A percentile compares a stretch with the other conserved stretches of the same genome.
These are phyloP conservation scores for Talaromyces ruber DNA, from an alignment of 495 filamentous ascomycete genomes.

Conservation along the genomic window DNA sequence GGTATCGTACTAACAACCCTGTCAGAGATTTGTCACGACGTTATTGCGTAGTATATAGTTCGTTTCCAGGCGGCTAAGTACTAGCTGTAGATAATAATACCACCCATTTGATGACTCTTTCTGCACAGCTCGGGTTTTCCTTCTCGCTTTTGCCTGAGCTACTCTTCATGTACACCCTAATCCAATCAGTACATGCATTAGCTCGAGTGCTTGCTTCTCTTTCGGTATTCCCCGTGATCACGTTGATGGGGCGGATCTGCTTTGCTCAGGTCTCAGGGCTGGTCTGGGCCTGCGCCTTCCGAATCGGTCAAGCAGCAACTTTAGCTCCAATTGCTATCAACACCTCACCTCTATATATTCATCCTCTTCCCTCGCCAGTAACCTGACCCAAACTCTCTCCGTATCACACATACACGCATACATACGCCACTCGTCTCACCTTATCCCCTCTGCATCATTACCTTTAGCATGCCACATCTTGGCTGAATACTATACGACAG, in stretches of 20 bases:
- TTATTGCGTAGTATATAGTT: too few relatives aligned
- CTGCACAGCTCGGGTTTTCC: not conserved
- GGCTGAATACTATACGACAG: not conserved
- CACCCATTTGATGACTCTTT: not conserved
- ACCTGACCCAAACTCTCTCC: not conserved
- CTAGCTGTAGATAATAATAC: too few relatives aligned
- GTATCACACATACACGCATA: not conserved
- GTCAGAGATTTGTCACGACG: not conserved
- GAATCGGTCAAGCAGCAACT: not conserved
- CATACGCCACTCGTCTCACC: not conserved
- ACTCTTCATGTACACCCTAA: not conserved
- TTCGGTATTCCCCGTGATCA: slow-evolving; percentile 5
- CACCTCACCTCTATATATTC: not conserved
- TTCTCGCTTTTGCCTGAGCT: not conserved
- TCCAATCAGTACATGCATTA: not conserved
- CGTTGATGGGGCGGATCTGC: not conserved
- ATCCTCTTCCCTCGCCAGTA: not conserved
- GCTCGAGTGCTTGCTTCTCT: not conserved
- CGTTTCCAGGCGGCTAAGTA: too few relatives aligned
- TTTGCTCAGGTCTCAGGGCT: not conserved
- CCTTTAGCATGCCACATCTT: not conserved
- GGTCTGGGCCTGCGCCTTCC: not conserved
- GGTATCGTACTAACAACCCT: not conserved
- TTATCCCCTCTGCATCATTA: not conserved
- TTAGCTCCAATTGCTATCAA: not conserved